Conservation (phyloP, 805 yeast species). For the Yamadazyma ubonensis region DNA sequence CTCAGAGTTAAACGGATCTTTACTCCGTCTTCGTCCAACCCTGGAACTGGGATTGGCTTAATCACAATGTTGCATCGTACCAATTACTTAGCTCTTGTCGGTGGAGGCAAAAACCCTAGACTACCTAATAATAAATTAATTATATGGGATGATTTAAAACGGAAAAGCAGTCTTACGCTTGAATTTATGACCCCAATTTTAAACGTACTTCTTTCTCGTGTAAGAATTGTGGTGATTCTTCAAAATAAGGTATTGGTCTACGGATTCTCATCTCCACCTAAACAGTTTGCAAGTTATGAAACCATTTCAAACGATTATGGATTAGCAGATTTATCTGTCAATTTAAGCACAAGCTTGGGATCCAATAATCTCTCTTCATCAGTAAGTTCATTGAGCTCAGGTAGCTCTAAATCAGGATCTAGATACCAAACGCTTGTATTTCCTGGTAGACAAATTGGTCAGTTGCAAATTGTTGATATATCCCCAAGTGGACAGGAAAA, state of each 20-base stretch:
- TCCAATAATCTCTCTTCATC: slow-evolving; percentile 14
- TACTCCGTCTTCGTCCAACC: slow-evolving; percentile 14
- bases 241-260: slow-evolving; percentile 68
- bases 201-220: slow-evolving; percentile 71
- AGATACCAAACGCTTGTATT: slow-evolving; percentile 62
- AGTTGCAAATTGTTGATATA: slow-evolving; percentile 75
- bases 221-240: slow-evolving; percentile 71
- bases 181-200: slow-evolving; percentile 77
- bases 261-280: slow-evolving; percentile 80
- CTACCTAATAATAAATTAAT: slow-evolving; percentile 77
- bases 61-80: slow-evolving; percentile 86
- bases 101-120: slow-evolving; percentile 82
- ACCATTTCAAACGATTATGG: slow-evolving; percentile 65
- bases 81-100: slow-evolving; percentile 84
- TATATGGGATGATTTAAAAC: slow-evolving; percentile 89
- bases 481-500: slow-evolving; percentile 63
- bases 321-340: slow-evolving; percentile 53
- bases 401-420: slow-evolving; percentile 14
- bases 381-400: slow-evolving; percentile 6
- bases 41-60: slow-evolving; percentile 64
- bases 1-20: slow-evolving; percentile 62
- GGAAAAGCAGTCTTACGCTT: slow-evolving; percentile 65
- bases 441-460: slow-evolving; percentile 76
- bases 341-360: slow-evolving; percentile 7
- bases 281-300: slow-evolving; percentile 59